These are phyloP conservation scores for Calocera cornea DNA, from an alignment of 768 basidiomycete genomes.

Conservation along the genomic window DNA sequence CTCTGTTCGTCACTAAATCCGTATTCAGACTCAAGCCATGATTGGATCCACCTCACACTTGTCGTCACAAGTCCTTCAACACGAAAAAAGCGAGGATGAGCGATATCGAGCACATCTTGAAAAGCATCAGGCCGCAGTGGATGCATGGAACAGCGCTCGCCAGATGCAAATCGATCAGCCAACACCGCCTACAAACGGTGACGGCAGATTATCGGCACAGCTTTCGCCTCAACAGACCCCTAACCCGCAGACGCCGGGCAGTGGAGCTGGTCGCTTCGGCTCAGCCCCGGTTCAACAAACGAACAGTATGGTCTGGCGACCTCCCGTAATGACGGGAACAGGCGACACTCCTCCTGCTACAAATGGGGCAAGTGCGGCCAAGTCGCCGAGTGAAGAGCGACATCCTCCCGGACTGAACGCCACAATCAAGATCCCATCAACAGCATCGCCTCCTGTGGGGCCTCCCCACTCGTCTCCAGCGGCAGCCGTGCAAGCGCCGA, in stretches of 20 bases:
- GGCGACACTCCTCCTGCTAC: background rate
- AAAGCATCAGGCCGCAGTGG: background rate
- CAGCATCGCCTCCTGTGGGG: background rate
- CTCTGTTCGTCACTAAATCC: background rate
- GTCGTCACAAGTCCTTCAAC: background rate
- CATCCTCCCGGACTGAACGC: background rate
- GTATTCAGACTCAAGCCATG: constrained; percentile 71
- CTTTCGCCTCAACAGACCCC: background rate
- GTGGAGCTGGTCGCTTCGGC: background rate
- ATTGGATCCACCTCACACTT: constrained; percentile 50
- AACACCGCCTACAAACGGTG: background rate
- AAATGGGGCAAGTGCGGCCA: background rate
- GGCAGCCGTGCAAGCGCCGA: background rate
- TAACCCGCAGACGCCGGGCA: background rate
- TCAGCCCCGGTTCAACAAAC: background rate
- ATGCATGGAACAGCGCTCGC: background rate
- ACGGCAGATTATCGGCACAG: background rate
- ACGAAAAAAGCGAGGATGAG: background rate
- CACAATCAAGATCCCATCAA: background rate
- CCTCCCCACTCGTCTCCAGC: background rate
- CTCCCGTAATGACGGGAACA: background rate
- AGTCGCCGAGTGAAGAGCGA: background rate
- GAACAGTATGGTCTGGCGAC: background rate
- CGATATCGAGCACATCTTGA: background rate
- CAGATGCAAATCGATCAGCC: background rate